These are phyloP conservation scores for Ascochyta rabiei DNA, from an alignment of 2,329 filamentous ascomycete genomes.

Conservation along the genomic window DNA sequence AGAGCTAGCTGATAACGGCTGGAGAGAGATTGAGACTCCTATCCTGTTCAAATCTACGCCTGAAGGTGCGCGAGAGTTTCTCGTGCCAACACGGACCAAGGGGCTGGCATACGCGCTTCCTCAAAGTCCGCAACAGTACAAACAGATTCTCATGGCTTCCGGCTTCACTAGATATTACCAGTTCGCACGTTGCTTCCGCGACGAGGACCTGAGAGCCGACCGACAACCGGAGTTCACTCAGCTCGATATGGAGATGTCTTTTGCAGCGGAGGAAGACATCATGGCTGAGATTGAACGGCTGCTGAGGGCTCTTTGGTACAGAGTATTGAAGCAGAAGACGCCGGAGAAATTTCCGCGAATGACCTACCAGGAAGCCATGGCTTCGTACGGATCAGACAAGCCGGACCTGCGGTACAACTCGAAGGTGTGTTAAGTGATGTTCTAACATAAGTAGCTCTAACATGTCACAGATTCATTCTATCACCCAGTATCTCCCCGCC, in stretches of 20 bases:
- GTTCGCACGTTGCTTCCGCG: conserved; percentile 91
- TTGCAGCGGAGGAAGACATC: conserved; percentile 73
- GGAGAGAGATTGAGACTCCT: conserved; percentile 87
- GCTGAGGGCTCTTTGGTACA: conserved; percentile 61
- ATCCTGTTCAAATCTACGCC: conserved; percentile 96
- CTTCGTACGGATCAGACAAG: conserved; percentile 84
- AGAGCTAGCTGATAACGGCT: conserved; percentile 62
- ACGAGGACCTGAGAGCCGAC: conserved; percentile 91
- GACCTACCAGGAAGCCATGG: conserved; percentile 79
- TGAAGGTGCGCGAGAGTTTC: conserved; percentile 91
- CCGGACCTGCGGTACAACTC: conserved; percentile 82
- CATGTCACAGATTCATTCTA: conserved; percentile 63
- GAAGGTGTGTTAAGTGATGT: conserved; percentile 52
- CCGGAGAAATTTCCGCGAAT: conserved; percentile 62
- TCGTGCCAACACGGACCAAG: conserved; percentile 81
- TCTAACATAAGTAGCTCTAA: conserved; percentile 26
- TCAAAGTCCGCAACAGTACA: conserved; percentile 98
- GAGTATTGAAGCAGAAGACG: conserved; percentile 53
- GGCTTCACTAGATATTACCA: conserved; percentile 86
- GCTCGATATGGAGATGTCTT: conserved; percentile 94
- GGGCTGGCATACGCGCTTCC: conserved; percentile 88
- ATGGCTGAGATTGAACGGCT: conserved; percentile 65
- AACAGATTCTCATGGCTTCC: conserved; percentile 94
- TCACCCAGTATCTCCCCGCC: conserved; percentile 67
- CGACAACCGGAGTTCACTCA: conserved; percentile 97